Base-by-base conservation (phyloP, 345 rosid genomes). In the Euphorbia lathyris region DNA sequence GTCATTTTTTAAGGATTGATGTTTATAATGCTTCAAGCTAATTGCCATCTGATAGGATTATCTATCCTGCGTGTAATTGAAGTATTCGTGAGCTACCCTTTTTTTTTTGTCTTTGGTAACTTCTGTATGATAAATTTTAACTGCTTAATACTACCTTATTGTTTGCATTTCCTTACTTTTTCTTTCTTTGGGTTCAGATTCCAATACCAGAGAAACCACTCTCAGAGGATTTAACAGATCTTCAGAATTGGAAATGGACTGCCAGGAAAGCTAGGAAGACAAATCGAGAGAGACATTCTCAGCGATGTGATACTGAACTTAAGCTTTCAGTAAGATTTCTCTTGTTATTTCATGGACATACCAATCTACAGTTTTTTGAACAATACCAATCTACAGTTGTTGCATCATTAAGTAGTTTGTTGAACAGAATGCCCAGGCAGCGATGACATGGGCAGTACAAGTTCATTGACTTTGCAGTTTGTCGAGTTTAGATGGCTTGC, bases 271-370 rank as follows among this genome's bases (percentile, higher is more conserved):
- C 81, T 38, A 69, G 53, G 69, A 77, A 77, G 57, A 73, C 61
- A 64, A 77, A 77, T 42, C 70, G 72, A 40, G 81, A 77, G 74
- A 73, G 77, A 51, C 74, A 77, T 70, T 69, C 81, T n/a, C 77
- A 63, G 65, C 67, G 77, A 61, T 77, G 81, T 32, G 81, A 77
- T 56, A 68, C 71, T 68, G 81, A 77, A 58, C 74, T 77, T 69
- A 77, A 77, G 70, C 81, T 77, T 65, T 77, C 81, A 22, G 81
- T 77, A 73, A 69, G 74, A 57, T 69, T 42, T 42, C 19, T 19
- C 30, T 23, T 71, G 6, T 48, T 40, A 12, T 59, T 63, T 58
- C 48, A 56, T 50, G 32, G 23, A 32, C 62, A 66, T 27, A 26
- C 19, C 57, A 47, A 26, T 12, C 34, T 48, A 12, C n/a, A n/a